phyloP scores from a whole-genome alignment of 179 eudicot species.

The Corrigiola litoralis region DNA sequence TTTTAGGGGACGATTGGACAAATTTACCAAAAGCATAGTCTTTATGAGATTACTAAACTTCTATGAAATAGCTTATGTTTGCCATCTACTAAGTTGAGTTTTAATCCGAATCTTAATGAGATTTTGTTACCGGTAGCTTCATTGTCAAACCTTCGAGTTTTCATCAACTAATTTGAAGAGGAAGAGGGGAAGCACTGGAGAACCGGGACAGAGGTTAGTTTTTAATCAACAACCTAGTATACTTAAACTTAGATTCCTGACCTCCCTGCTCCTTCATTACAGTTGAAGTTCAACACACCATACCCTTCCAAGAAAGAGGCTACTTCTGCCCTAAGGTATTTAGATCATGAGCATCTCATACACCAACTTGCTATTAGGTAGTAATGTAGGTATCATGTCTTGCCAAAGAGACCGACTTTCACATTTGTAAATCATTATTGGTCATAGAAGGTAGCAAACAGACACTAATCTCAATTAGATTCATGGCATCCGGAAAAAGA shows the following conservation, averaged over 20 bases:
- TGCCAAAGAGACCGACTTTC: not conserved
- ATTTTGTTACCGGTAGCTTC: too few species aligned
- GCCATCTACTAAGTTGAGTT: not conserved
- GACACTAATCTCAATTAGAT: conserved; percentile 14
- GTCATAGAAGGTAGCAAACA: conserved; percentile 1
- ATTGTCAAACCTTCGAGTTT: too few species aligned
- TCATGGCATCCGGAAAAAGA: not conserved
- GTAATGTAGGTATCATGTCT: not conserved
- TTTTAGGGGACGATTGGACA: not conserved
- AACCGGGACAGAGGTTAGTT: not conserved
- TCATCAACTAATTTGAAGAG: not conserved
- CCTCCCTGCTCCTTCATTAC: not conserved
- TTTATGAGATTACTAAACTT: not conserved
- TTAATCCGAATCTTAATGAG: not conserved
- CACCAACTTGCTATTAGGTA: not conserved
- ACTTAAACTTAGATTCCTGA: too few species aligned
- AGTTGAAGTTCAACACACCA: not conserved
- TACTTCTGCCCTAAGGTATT: not conserved
- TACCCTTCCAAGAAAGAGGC: not conserved
- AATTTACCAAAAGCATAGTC: not conserved
- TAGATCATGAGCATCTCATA: not conserved
- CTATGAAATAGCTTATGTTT: not conserved
- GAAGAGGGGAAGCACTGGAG: not conserved
- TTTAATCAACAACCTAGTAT: not conserved
- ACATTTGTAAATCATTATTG: not conserved